Evolutionary conservation across 106 monocot species (phyloP).

Genomic region (Dioscorea dumetorum): DNA sequence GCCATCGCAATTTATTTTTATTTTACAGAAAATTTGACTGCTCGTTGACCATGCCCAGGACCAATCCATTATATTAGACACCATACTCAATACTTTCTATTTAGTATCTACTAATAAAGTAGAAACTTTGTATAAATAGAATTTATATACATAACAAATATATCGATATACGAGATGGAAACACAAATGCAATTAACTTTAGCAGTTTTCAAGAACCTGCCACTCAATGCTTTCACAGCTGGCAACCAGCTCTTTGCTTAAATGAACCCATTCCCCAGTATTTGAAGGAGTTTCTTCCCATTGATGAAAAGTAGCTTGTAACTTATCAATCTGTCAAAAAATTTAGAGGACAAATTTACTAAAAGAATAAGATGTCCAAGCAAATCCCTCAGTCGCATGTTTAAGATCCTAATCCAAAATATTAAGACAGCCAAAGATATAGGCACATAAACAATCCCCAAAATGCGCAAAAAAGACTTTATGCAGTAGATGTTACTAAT

Average conservation of each 20-base stretch:
- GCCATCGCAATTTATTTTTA: not conserved
- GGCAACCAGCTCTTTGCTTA: slow-evolving; percentile 51
- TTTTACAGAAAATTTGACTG: not conserved
- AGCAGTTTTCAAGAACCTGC: slow-evolving; percentile 29
- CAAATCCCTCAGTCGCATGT: no score
- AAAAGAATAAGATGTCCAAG: no score
- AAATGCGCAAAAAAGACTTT: no score
- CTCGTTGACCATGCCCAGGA: not conserved
- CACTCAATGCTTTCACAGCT: slow-evolving; percentile 70
- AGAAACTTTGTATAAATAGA: not conserved
- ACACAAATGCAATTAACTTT: not conserved
- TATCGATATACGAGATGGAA: not conserved
- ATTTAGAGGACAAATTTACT: no score
- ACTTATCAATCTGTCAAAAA: slow-evolving; percentile 61
- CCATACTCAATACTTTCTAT: not conserved
- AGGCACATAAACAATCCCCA: no score
- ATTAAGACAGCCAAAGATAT: no score
- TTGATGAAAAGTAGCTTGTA: slow-evolving; percentile 47
- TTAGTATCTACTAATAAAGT: not conserved
- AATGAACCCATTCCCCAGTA: slow-evolving; percentile 60
- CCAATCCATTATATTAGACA: not conserved
- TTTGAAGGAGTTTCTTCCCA: slow-evolving; percentile 47
- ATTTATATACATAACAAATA: not conserved
- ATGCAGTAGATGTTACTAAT: no score
- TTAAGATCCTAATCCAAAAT: no score